Percentiles rank a stretch among this genome's conserved stretches.
Evolutionary conservation across 2,329 filamentous ascomycete genomes (phyloP).

Genomic region (Colletotrichum viniferum): DNA sequence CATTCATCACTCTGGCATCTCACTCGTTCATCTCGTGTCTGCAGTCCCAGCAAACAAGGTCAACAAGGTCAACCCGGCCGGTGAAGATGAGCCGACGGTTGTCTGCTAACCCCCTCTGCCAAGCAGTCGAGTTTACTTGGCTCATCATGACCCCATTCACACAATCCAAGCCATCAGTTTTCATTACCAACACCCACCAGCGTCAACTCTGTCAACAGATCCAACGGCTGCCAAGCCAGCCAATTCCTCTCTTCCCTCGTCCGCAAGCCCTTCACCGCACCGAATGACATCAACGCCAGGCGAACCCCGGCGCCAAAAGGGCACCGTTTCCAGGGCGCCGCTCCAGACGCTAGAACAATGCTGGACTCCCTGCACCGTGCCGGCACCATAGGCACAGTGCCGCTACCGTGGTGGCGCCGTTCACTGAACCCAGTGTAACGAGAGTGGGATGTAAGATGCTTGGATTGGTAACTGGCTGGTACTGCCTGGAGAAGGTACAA

Average conservation of each 20-base stretch:
- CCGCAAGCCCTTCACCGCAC: not conserved
- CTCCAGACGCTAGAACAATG: constrained; percentile 14
- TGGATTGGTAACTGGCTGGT: no score
- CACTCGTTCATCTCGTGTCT: constrained; percentile 15
- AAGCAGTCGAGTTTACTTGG: not conserved
- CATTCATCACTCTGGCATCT: not conserved
- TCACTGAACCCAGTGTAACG: no score
- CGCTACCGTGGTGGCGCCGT: no score
- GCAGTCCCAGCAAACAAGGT: not conserved
- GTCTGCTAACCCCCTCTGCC: not conserved
- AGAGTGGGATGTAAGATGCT: no score
- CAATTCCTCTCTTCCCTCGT: not conserved
- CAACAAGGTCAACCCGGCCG: not conserved
- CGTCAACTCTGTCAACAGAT: no score
- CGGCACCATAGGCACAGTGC: no score
- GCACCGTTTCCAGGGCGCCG: constrained; percentile 1
- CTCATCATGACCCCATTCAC: not conserved
- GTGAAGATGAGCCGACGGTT: not conserved
- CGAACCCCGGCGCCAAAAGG: not conserved
- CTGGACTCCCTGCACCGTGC: no score
- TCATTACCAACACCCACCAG: not conserved
- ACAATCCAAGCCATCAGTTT: not conserved
- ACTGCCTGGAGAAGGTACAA: no score
- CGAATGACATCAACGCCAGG: constrained; percentile 9
- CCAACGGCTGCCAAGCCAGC: not conserved